Evolutionary conservation across 257 asterid species (phyloP).

Genomic region (Capsicum rhomboideum): DNA sequence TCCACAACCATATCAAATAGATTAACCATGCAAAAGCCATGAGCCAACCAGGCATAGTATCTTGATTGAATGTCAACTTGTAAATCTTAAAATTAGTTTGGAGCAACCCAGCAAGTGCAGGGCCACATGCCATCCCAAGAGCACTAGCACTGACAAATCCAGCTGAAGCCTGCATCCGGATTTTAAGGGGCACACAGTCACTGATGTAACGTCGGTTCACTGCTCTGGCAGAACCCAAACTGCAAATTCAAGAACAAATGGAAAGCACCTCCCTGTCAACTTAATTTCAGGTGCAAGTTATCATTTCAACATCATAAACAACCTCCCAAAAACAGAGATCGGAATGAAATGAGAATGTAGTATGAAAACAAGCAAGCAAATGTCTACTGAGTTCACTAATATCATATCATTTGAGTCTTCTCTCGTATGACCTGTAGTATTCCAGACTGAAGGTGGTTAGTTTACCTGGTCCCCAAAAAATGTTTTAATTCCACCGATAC

Average conservation of each 20-base stretch:
- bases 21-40: constrained; percentile 82
- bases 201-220: constrained; percentile 94
- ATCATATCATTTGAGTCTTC: neutral
- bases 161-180: constrained; percentile 96
- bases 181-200: constrained; percentile 89
- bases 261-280: neutral
- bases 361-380: neutral
- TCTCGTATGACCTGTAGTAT: neutral
- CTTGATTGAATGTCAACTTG: constrained; percentile 69
- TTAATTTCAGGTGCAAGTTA: neutral
- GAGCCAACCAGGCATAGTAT: constrained; percentile 95
- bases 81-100: constrained; percentile 62
- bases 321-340: neutral
- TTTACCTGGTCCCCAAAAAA: neutral
- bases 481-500: neutral
- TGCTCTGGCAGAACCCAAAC: constrained; percentile 97
- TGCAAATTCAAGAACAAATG: constrained; percentile 27
- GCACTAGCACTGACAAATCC: constrained; percentile 99
- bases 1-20: constrained; percentile 72
- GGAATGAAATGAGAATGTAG: neutral
- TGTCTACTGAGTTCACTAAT: neutral
- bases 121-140: constrained; percentile 99
- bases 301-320: neutral
- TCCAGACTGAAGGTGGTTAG: neutral
- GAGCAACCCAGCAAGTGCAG: constrained; percentile 91